Base-by-base conservation (phyloP, 2,329 filamentous ascomycete species). In the Colletotrichum paranaense region DNA sequence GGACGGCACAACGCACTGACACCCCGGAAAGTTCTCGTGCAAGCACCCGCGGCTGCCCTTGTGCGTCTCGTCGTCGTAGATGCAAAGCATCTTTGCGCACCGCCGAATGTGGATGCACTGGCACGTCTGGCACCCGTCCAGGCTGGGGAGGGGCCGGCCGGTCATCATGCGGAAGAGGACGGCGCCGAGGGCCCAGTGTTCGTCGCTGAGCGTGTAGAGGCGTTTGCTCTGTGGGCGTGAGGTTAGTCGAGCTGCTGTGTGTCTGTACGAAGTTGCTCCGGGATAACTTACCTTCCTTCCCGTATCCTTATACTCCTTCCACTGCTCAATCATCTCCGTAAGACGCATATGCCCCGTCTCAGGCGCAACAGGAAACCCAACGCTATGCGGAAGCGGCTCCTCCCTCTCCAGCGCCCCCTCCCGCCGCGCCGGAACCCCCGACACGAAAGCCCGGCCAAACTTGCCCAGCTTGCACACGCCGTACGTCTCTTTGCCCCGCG, bases 391-490 rank as follows among this genome's bases (percentile, higher is more conserved):
- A 1, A 67, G 56, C 24, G 70, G 67, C 49, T 35, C 60, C 22
- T 74, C 49, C 4, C 22, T 52, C 38, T 74, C 70, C 55, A 68
- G 56, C 35, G 67, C 57, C 8, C 24, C 57, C 19, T 64, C 53
- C 38, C 69, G 62, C 35, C 64, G 64, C 9, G 62, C 68, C 49
- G 79, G 77, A 57, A 86, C 83, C 55, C 81, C 81, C n/a, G 84
- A 83, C 12, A 88, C 80, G 30, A 78, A 79, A 19, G 84, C 82
- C n/a, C 77, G 77, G 56, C 80, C 77, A 67, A 87, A 88, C 55
- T 86, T 84, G 16, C 88, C 88, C 67, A 91, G 79, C 80, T 89
- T 90, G 76, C 88, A 89, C 32, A 81, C 77, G 0, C 88, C 89
- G 76, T 89, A 90, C 38, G 83, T 85, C 79, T 89, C 88, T 14